These are phyloP conservation scores for Rutstroemia sp. DNA, from an alignment of 2,329 filamentous ascomycete genomes.

Conservation along the genomic window DNA sequence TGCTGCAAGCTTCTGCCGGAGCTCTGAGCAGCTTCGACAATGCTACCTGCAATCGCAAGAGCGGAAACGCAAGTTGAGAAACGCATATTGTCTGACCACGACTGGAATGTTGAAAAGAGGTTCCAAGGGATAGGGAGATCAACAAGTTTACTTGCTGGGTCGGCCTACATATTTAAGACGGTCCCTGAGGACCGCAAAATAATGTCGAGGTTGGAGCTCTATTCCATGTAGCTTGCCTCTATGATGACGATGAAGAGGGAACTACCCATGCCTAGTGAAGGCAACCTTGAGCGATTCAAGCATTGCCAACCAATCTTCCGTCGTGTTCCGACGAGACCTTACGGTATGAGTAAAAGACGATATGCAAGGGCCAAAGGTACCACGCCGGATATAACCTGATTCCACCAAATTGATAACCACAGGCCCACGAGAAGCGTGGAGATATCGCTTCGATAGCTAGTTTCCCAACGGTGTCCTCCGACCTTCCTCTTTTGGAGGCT, in stretches of 20 bases:
- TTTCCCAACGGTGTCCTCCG: neutral
- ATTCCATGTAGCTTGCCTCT: neutral
- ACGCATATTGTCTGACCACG: constrained; percentile 8
- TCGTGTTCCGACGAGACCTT: neutral
- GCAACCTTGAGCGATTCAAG: neutral
- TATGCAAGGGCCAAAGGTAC: neutral
- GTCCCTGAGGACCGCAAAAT: neutral
- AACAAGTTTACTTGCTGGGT: neutral
- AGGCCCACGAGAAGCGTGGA: neutral
- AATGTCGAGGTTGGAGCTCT: neutral
- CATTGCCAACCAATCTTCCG: neutral
- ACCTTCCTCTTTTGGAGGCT: constrained; percentile 1
- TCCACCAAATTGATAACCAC: too few species aligned
- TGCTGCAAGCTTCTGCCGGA: constrained; percentile 9
- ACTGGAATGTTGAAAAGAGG: neutral
- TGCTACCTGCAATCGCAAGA: constrained; percentile 6
- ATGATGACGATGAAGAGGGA: neutral
- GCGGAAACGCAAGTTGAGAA: constrained; percentile 8
- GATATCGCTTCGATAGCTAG: constrained; percentile 1
- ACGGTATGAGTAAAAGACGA: neutral
- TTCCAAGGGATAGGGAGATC: neutral
- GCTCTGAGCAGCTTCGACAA: constrained; percentile 2
- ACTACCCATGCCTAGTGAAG: neutral
- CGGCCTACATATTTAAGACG: neutral
- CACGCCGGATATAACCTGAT: too few species aligned